Percentiles rank a stretch among this genome's conserved stretches.
Conservation (phyloP, 1,284 basidiomycete genomes). For the Flammula alnicola region DNA sequence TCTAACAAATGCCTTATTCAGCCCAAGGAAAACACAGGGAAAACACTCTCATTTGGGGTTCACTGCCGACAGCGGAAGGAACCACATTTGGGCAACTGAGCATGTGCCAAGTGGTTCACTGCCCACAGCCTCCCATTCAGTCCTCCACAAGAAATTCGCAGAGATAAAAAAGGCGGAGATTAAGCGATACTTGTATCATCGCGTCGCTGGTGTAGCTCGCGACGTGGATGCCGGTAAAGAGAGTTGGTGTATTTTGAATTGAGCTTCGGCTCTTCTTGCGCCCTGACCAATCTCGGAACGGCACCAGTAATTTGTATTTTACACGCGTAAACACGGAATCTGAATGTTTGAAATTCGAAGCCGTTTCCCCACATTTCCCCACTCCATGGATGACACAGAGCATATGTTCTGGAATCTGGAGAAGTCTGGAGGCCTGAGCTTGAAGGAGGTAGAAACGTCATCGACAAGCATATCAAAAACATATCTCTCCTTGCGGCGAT, state of each 20-base stretch:
- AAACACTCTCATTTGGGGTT: slow-evolving; percentile 6
- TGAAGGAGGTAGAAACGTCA: too few species aligned
- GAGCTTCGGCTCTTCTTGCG: background rate
- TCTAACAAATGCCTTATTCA: background rate
- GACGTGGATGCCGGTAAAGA: background rate
- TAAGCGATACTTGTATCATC: background rate
- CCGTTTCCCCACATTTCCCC: too few species aligned
- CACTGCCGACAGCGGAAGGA: slow-evolving; percentile 18
- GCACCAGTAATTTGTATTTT: too few species aligned
- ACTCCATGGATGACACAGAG: too few species aligned
- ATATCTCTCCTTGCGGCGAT: too few species aligned
- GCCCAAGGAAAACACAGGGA: slow-evolving; percentile 4
- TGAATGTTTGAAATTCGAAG: too few species aligned
- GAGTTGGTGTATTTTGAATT: too few species aligned
- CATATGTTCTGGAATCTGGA: too few species aligned
- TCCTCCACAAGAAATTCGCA: background rate
- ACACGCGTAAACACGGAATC: too few species aligned
- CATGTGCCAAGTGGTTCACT: slow-evolving; percentile 1
- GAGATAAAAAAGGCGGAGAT: slow-evolving; percentile 5
- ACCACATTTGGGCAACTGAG: slow-evolving; percentile 21
- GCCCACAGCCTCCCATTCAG: background rate
- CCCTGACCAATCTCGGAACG: too few species aligned
- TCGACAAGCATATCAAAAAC: too few species aligned
- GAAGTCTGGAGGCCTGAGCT: too few species aligned
- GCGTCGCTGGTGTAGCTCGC: background rate